Evolutionary conservation across 495 filamentous ascomycete genomes (phyloP), one percentile per base, ranked within the genome.

Genomic region (Lepidopterella palustris): DNA sequence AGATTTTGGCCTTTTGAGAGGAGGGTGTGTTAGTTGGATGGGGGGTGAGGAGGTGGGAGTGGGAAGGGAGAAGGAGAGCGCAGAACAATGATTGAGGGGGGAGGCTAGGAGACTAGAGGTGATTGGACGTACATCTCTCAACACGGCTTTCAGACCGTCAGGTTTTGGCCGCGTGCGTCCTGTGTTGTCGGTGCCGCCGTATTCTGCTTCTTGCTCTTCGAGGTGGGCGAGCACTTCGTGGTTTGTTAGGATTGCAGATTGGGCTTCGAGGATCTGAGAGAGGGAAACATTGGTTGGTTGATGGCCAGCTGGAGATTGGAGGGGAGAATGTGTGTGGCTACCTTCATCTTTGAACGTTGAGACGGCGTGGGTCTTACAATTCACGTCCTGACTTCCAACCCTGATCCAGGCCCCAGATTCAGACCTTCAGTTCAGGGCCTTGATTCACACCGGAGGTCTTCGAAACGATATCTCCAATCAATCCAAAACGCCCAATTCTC

Each of bases 221-320:
- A 67, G 60, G 60, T 63, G 60, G 11, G 60, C 47, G 47, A 63
- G 53, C 9, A 67, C 55, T 61, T 67, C 64, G 57, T 63, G 58
- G 60, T 67, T 67, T 6, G 64, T 53, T 24, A 67, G 60, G 53
- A 67, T 47, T 1, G 57, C 60, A 13, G 57, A 58, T 59, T 67
- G 64, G 51, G 58, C 21, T 15, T 57, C 35, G 51, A 63, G 62
- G 57, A 67, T 67, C 64, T 67, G n/a, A 32, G 15, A 39, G 27
- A 8, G 27, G 51, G 29, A n/a, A 23, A 13, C 1, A 28, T 25
- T 18, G 3, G 13, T 31, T 18, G 23, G 32, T 23, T n/a, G n/a
- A n/a, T n/a, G n/a, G 25, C 10, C n/a, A 45, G n/a, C 13, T 24
- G 28, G 35, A 13, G 31, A 28, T 5, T 21, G 5, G 31, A n/a